phyloP scores from a whole-genome alignment of 1,139 yeast species.

The Suhomyces terraborum region DNA sequence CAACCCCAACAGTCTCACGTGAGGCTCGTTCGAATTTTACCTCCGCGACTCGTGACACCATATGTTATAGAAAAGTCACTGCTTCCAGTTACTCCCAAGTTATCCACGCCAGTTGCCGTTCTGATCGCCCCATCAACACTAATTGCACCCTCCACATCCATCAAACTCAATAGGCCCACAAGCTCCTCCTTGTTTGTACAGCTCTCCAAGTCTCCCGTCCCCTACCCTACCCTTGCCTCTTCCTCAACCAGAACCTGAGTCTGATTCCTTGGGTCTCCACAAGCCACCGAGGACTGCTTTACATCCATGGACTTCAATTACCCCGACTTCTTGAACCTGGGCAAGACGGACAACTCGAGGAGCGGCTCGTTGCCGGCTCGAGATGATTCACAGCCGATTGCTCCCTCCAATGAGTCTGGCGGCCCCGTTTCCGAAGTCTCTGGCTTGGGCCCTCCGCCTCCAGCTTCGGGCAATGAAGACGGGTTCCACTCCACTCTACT shows the following conservation, averaged over 20 bases:
- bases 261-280: not conserved
- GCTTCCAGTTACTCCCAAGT: not conserved
- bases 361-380: conserved; percentile 7
- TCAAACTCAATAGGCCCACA: not conserved
- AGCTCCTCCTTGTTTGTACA: not conserved
- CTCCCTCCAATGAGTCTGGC: conserved; percentile 5
- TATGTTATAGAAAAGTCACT: conserved; percentile 1
- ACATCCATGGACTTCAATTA: conserved; percentile 39
- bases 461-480: conserved; percentile 3
- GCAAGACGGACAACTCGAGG: conserved; percentile 5
- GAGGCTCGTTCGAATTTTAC: conserved; percentile 1
- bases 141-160: not conserved
- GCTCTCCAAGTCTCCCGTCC: not conserved
- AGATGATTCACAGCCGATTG: conserved; percentile 1
- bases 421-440: not conserved
- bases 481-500: conserved; percentile 33
- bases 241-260: not conserved
- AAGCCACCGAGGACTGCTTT: not conserved
- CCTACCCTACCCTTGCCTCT: not conserved
- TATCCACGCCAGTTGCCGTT: not conserved
- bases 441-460: not conserved
- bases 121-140: not conserved
- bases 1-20: not conserved
- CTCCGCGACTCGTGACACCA: conserved; percentile 6
- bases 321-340: conserved; percentile 36